Percentiles rank a stretch among this genome's conserved stretches.
Evolutionary conservation across 441 rosid genomes (phyloP).

Genomic region (Erysimum pusillum): DNA sequence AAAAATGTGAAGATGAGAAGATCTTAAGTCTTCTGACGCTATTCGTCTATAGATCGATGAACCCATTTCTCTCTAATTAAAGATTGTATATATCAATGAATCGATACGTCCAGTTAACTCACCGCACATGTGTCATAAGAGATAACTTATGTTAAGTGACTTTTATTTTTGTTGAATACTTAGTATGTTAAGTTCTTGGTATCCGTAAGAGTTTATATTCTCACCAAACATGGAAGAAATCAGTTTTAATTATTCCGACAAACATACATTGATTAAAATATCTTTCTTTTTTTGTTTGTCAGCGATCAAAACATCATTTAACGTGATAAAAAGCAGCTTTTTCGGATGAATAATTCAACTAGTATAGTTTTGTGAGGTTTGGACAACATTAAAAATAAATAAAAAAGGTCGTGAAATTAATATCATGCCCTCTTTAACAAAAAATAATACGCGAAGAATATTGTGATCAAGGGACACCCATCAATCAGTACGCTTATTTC

Average conservation of each 20-base stretch:
- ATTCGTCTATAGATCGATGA: not conserved
- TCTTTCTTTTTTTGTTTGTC: not conserved
- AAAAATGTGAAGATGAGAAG: not conserved
- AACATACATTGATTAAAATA: not conserved
- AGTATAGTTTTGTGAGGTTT: constrained; percentile 8
- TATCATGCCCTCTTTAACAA: not conserved
- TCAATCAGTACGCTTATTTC: not conserved
- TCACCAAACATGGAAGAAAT: constrained; percentile 1
- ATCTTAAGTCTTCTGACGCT: not conserved
- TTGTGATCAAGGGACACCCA: constrained; percentile 5
- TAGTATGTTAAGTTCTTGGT: not conserved
- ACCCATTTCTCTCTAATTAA: not conserved
- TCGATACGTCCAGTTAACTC: not conserved
- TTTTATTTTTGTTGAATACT: no score
- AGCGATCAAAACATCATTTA: not conserved
- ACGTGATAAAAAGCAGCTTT: constrained; percentile 10
- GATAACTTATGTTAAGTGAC: no score
- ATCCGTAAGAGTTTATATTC: not conserved
- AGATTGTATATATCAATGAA: not conserved
- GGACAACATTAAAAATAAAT: constrained; percentile 17
- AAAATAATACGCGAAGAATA: not conserved
- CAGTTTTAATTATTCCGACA: constrained; percentile 15
- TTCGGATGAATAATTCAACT: not conserved
- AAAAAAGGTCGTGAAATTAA: not conserved
- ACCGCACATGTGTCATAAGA: no score